Evolutionary conservation across 352 stramenopile genomes (phyloP).

Genomic region (Pythium angustatum): DNA sequence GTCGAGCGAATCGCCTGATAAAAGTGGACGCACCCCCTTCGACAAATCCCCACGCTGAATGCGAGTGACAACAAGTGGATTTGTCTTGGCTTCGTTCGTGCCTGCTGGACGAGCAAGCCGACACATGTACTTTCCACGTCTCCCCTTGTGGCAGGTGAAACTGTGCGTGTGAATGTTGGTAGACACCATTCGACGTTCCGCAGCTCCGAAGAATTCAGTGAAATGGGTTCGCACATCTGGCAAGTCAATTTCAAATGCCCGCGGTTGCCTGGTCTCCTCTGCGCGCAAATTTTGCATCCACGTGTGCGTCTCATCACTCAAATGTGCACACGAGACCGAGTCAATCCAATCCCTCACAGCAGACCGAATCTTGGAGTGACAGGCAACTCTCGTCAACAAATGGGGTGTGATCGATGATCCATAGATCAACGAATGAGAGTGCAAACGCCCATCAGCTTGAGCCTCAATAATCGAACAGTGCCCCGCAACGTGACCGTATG

Average conservation of each 20-base stretch:
- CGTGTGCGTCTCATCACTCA: background rate
- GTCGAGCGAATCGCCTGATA: background rate
- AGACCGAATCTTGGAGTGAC: background rate
- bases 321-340: background rate
- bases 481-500: constrained; percentile 15
- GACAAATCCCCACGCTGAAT: background rate
- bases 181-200: background rate
- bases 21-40: background rate
- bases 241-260: background rate
- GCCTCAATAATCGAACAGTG: constrained; percentile 24
- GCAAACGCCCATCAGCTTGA: constrained; percentile 25
- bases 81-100: background rate
- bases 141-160: background rate
- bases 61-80: background rate
- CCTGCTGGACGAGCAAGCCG: constrained; percentile 3
- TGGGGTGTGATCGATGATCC: constrained; percentile 4
- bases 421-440: constrained; percentile 24
- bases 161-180: background rate
- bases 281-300: background rate
- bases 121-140: background rate
- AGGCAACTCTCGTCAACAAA: constrained; percentile 13
- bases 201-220: background rate
- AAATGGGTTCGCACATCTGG: background rate
- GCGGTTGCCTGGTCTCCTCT: background rate
- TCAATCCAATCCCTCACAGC: background rate